Evolutionary conservation across 352 stramenopile genomes (phyloP), one percentile per base, ranked within the genome.

Genomic region (Phytopythium ostracodes): DNA sequence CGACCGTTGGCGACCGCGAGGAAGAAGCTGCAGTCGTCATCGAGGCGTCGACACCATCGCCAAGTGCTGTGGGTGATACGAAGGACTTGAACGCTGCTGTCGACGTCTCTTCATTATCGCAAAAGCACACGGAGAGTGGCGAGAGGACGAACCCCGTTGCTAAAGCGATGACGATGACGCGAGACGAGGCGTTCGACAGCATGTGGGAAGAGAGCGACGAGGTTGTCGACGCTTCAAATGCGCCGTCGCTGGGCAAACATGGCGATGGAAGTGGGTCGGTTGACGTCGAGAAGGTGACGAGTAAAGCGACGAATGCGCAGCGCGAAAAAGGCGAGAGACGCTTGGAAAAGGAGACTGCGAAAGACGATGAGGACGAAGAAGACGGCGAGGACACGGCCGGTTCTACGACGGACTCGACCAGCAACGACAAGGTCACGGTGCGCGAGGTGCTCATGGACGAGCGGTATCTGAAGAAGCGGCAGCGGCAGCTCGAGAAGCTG

Each of bases 181-280:
- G 84, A 47, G 84, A 93, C 54, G 84, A 93, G 66, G 84, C 84
- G 0, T 91, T 79, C 58, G 84, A 93, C 38, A 93, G 84, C 43
- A 83, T 93, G 78, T 87, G 74, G 74, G 81, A 91, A 31, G 69
- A 88, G 27, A 59, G 70, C 29, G 73, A 79, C n/a, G 77, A 85
- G 40, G 60, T 38, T 9, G 65, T 65, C 20, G 73, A 83, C 54
- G 18, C 56, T 44, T 57, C 20, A 10, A 15, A 59, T 10, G 12
- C 33, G n/a, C 6, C 35, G 33, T 38, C 18, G 8, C 6, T 46
- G 17, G 42, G 25, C 7, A 25, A 25, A 33, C 29, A 6, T 2
- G n/a, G 18, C 18, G 53, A 35, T 18, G 27, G 14, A 38, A 22
- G 22, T 15, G 36, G 20, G 18, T 17, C 20, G 24, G 40, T 5